phyloP scores from a whole-genome alignment of 2,329 filamentous ascomycete genomes.

The Cordyceps cateniannulata region DNA sequence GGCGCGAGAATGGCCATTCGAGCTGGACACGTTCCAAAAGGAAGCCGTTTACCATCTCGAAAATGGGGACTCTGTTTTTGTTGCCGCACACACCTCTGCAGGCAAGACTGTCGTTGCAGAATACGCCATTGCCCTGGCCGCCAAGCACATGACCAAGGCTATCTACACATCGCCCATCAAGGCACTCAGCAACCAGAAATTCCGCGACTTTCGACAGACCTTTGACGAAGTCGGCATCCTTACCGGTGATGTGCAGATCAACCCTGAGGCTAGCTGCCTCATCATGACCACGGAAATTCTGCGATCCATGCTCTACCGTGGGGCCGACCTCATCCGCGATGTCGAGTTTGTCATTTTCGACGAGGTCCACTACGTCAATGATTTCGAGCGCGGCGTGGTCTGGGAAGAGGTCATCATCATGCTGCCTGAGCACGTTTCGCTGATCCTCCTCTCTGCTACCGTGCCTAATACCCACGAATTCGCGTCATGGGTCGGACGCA shows the following conservation, averaged over 20 bases:
- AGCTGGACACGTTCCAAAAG: slow-evolving; percentile 96
- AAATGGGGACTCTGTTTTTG: slow-evolving; percentile 93
- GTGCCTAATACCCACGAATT: slow-evolving; percentile 98
- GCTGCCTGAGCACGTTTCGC: slow-evolving; percentile 92
- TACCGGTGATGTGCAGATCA: slow-evolving; percentile 96
- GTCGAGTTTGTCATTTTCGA: slow-evolving; percentile 99
- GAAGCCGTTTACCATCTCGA: slow-evolving; percentile 97
- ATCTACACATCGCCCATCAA: slow-evolving; percentile 99
- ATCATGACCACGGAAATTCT: slow-evolving; percentile 99
- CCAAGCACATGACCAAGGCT: slow-evolving; percentile 99
- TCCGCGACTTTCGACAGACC: slow-evolving; percentile 81
- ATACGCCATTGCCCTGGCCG: slow-evolving; percentile 91
- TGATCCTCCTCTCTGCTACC: slow-evolving; percentile 91
- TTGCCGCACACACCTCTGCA: slow-evolving; percentile 94
- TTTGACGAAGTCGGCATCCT: slow-evolving; percentile 97
- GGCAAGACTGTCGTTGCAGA: slow-evolving; percentile 98
- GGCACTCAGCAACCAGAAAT: slow-evolving; percentile 96
- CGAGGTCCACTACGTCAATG: slow-evolving; percentile 98
- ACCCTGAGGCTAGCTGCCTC: slow-evolving; percentile 91
- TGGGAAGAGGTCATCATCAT: slow-evolving; percentile 99
- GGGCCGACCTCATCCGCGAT: slow-evolving; percentile 90
- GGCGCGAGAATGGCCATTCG: slow-evolving; percentile 94
- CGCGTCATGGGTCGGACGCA: slow-evolving; percentile 94
- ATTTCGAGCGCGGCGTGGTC: slow-evolving; percentile 89
- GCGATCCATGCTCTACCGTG: slow-evolving; percentile 94